Evolutionary conservation across 139 green algal genomes (phyloP).

Genomic region (Ettlia oleoabundans): DNA sequence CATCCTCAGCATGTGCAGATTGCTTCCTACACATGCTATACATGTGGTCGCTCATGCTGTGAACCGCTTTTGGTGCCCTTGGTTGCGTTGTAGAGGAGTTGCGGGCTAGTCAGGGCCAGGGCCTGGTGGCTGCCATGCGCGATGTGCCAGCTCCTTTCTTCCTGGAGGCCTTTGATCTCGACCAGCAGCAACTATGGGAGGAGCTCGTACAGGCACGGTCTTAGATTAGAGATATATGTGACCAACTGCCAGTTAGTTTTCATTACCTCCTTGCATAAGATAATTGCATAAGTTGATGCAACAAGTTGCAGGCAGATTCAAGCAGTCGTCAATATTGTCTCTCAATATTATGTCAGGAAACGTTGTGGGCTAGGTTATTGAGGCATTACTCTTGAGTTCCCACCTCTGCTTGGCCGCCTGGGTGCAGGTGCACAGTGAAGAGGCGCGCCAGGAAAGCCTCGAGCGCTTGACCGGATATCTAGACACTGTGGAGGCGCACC

Average conservation of each 20-base stretch:
- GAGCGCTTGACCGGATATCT: conserved; percentile 63
- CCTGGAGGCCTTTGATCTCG: conserved; percentile 69
- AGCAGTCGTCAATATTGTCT: no score
- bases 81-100: conserved; percentile 17
- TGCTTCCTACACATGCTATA: background rate
- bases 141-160: conserved; percentile 80
- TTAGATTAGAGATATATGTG: background rate
- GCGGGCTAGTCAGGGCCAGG: conserved; percentile 64
- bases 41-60: no score
- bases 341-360: no score
- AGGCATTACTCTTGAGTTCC: background rate
- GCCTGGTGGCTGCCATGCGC: conserved; percentile 74
- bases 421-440: conserved; percentile 50
- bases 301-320: no score
- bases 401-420: background rate
- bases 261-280: no score
- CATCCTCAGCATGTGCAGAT: no score
- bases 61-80: background rate
- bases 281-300: no score
- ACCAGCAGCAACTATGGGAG: conserved; percentile 61
- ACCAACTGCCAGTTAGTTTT: no score
- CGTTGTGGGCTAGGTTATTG: no score
- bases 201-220: conserved; percentile 42
- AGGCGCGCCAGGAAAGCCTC: conserved; percentile 52
- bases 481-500: conserved; percentile 77